Evolutionary conservation across 345 rosid genomes (phyloP), one percentile per base, ranked within the genome.

Genomic region (Eucalyptus curtisii): DNA sequence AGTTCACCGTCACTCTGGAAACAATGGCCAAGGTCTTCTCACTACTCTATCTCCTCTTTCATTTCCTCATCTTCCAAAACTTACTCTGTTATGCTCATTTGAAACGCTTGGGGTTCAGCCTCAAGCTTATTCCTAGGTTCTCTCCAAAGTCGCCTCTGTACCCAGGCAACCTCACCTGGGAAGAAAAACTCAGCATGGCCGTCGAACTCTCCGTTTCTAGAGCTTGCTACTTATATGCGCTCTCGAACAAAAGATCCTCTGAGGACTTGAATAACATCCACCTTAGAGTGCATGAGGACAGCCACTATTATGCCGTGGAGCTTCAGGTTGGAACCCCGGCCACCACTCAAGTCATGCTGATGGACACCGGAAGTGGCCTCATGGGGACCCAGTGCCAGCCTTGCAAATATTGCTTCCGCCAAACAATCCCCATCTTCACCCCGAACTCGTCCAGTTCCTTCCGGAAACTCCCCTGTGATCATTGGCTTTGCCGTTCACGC

Each of bases 301-400:
- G 22, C n/a, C 49, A 15, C 19, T 57, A 7, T 71, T 88, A 86
- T 5, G 13, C 49, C 4, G 86, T 47, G 10, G 53, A 88, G 40
- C 81, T 90, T 25, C 10, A 27, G 2, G 84, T 91, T 0, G 89
- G 93, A 76, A 88, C 81, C 49, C 89, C 81, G 10, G 27, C 49
- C 1, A 4, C 8, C 12, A 25, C 27, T 11, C 24, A 53, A 66
- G 47, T 17, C 22, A 17, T 90, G 24, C 55, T 85, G 7, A 10
- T 89, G 87, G 90, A 90, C 89, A 90, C 91, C 0, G 88, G 90
- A 3, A 53, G 89, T 30, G 84, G 82, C 48, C 71, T 90, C 20
- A 49, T 88, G 49, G 90, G 91, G 93, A 86, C 89, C 24, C 92
- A 90, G 25, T 88, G 91, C 76, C 19, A 82, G 25, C 86, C 93